Base-by-base conservation (phyloP, 495 filamentous ascomycete genomes). In the Letharia lupina region DNA sequence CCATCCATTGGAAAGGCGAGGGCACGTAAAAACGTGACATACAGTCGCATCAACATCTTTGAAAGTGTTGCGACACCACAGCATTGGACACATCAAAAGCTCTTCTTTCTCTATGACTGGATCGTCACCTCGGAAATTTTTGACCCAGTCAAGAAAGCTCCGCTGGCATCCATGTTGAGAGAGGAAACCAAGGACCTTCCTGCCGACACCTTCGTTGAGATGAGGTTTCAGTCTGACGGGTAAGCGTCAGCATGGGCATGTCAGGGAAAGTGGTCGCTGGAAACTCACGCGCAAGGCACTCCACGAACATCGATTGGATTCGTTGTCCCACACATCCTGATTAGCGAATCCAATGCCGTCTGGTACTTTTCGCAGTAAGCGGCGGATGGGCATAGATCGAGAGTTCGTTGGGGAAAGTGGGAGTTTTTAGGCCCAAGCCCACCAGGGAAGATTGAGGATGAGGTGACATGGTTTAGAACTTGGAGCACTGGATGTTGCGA, bases 11-110 rank as follows among this genome's bases (percentile, higher is more conserved):
- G n/a, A 20, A 1, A 65, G 63, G n/a, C 39, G 54, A 65, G 28
- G 28, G 33, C 63, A 65, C 18, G 4, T 12, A 31, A n/a, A 44
- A 58, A 60, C 63, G 52, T 65, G 63, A 10, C 59, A 8, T 18
- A 35, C 42, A 20, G 45, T 45, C 15, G 54, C 39, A 37, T 50
- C 40, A 2, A 10, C 13, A 31, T 44, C 59, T 13, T 60, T 16
- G 15, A 65, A 65, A n/a, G 2, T 11, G 58, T 65, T 48, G 42
- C 63, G 63, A 28, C 63, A 65, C 63, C 63, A 65, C 18, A 65
- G 54, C 45, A 65, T 39, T 20, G 63, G 63, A 58, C 63, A 65
- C 41, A 60, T 65, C 31, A 58, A 15, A 54, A 13, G 41, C 54
- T 65, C 63, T 23, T 60, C 57, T 12, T 23, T 2, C 31, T 63